Evolutionary conservation across 306 rosid genomes (phyloP).

Genomic region (Senna siamea): DNA sequence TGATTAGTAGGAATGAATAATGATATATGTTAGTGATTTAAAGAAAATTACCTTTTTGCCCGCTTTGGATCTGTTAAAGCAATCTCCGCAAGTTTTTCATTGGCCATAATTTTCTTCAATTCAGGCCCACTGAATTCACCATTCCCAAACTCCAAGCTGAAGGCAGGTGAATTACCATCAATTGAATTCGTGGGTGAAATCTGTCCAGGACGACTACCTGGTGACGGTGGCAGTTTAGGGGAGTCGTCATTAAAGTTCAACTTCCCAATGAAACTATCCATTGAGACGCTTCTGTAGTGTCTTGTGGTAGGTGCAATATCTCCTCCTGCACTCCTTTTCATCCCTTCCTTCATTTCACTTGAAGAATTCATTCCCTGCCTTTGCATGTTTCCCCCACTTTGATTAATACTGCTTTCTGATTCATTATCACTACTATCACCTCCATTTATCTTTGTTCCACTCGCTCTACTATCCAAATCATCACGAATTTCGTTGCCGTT

Average conservation of each 20-base stretch:
- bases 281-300: constrained; percentile 84
- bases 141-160: constrained; percentile 93
- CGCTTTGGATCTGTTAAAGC: constrained; percentile 95
- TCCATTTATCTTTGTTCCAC: constrained; percentile 83
- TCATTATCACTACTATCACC: constrained; percentile 94
- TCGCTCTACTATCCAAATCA: constrained; percentile 96
- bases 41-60: constrained; percentile 70
- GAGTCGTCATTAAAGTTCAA: constrained; percentile 77
- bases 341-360: constrained; percentile 74
- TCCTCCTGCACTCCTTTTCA: constrained; percentile 73
- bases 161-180: constrained; percentile 67
- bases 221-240: constrained; percentile 69
- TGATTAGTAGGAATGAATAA: not conserved
- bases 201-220: constrained; percentile 59
- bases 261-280: constrained; percentile 93
- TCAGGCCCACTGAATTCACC: constrained; percentile 96
- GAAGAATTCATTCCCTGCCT: constrained; percentile 50
- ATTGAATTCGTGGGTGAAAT: constrained; percentile 57
- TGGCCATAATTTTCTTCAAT: constrained; percentile 95
- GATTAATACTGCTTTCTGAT: constrained; percentile 85
- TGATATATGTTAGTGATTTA: not conserved
- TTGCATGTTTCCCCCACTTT: constrained; percentile 57
- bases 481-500: constrained; percentile 73
- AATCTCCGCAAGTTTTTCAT: constrained; percentile 90
- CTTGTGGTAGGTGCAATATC: constrained; percentile 73